Evolutionary conservation across 805 yeast genomes (phyloP).

Genomic region (Saccharomycopsis malanga): DNA sequence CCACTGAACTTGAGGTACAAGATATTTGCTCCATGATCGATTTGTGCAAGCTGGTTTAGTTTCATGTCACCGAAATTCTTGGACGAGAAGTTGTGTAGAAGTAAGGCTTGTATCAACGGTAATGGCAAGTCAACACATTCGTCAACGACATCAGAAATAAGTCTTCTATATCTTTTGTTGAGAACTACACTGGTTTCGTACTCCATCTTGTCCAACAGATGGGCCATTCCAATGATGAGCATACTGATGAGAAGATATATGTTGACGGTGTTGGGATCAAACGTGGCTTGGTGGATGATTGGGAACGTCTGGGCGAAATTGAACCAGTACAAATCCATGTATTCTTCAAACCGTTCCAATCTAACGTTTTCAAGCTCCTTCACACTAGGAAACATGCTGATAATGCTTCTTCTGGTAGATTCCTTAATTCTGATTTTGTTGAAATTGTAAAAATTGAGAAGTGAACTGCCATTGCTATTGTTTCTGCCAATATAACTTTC

Average conservation of each 20-base stretch:
- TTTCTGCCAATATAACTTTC: background rate
- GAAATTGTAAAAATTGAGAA: background rate
- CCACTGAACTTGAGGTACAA: conserved; percentile 15
- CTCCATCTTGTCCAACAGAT: conserved; percentile 9
- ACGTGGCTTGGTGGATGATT: conserved; percentile 17
- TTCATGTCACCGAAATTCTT: conserved; percentile 16
- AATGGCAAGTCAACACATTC: conserved; percentile 6
- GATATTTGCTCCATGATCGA: conserved; percentile 19
- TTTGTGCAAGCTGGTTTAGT: conserved; percentile 14
- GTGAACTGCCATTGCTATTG: background rate
- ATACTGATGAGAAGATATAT: conserved; percentile 15
- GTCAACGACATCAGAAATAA: conserved; percentile 6
- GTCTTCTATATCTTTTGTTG: conserved; percentile 9
- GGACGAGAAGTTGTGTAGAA: conserved; percentile 15
- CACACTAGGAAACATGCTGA: conserved; percentile 2
- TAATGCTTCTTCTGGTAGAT: conserved; percentile 6
- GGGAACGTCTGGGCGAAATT: conserved; percentile 19
- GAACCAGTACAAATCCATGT: conserved; percentile 17
- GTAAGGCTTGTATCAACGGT: conserved; percentile 11
- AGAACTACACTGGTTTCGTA: conserved; percentile 5
- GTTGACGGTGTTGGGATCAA: conserved; percentile 15
- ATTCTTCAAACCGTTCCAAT: conserved; percentile 12
- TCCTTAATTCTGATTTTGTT: background rate
- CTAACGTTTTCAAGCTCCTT: conserved; percentile 1
- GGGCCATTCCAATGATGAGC: conserved; percentile 18